phyloP scores from a whole-genome alignment of 345 rosid genomes.

The Eucalyptus marginata region DNA sequence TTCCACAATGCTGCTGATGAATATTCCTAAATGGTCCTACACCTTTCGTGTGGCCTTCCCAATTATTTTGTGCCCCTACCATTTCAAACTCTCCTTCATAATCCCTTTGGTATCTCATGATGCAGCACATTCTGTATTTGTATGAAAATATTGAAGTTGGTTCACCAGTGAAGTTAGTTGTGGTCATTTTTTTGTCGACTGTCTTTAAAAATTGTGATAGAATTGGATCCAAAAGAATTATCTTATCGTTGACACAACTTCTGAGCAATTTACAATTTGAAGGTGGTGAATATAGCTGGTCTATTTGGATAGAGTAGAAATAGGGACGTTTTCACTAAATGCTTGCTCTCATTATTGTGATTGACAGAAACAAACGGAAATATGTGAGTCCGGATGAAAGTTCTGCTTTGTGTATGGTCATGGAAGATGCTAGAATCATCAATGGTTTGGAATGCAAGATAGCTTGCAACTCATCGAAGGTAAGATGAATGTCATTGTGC shows the following conservation, averaged over 20 bases:
- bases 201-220: neutral
- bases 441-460: slow-evolving; percentile 97
- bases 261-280: neutral
- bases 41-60: neutral
- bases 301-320: neutral
- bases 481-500: neutral
- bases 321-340: neutral
- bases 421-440: slow-evolving; percentile 65
- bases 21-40: neutral
- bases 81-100: neutral
- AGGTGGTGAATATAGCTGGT: neutral
- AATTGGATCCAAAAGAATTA: neutral
- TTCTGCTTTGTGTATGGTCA: slow-evolving; percentile 49
- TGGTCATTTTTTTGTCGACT: neutral
- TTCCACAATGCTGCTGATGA: neutral
- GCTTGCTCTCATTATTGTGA: neutral
- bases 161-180: neutral
- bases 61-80: neutral
- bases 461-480: slow-evolving; percentile 83
- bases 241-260: neutral
- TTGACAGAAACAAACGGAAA: slow-evolving; percentile 69
- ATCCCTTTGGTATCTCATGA: neutral
- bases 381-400: slow-evolving; percentile 52
- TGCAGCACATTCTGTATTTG: neutral
- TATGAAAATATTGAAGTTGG: neutral